Evolutionary conservation across 2,329 filamentous ascomycete species (phyloP), one percentile per base, ranked within the genome.

Genomic region (Beauveria sp.): DNA sequence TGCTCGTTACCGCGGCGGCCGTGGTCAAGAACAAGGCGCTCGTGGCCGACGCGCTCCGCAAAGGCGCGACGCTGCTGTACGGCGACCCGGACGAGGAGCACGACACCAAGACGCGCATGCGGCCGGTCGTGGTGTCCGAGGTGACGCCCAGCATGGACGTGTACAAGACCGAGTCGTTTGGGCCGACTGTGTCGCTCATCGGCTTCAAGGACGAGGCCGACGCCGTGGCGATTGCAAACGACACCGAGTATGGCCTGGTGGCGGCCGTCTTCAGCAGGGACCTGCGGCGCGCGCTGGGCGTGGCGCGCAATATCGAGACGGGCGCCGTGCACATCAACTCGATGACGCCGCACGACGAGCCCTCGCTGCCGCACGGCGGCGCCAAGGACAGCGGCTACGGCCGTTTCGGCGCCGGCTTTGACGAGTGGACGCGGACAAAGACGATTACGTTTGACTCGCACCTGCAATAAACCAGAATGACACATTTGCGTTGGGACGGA

Each of bases 161-260:
- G 18, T 91, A 85, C 71, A 75, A 81, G 67, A 85, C 81, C 2
- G 90, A 92, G 73, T 86, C 82, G 2, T 92, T 92, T 65, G 89
- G 88, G 0, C 89, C 90, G 0, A 82, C 81, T 0, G 86, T 90
- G 1, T 83, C 82, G 9, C 69, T 92, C 30, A 81, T 85, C n/a
- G 77, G 81, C 20, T 80, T 91, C 22, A 77, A 83, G 5, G 77
- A 71, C 3, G 86, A 88, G 26, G 86, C 89, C 26, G 86, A 91
- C 63, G 89, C 88, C 0, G 70, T 92, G n/a, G 73, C 77, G n/a
- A 74, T 92, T 22, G 88, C 89, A 8, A 93, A 93, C 68, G 87
- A 92, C 66, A 90, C 87, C 2, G 86, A 90, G 59, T 92, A 91
- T 69, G 90, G 90, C 1, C 80, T 93, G 2, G 78, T 79, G 2